phyloP scores from a whole-genome alignment of 495 filamentous ascomycete species.

The Cercophora samala region DNA sequence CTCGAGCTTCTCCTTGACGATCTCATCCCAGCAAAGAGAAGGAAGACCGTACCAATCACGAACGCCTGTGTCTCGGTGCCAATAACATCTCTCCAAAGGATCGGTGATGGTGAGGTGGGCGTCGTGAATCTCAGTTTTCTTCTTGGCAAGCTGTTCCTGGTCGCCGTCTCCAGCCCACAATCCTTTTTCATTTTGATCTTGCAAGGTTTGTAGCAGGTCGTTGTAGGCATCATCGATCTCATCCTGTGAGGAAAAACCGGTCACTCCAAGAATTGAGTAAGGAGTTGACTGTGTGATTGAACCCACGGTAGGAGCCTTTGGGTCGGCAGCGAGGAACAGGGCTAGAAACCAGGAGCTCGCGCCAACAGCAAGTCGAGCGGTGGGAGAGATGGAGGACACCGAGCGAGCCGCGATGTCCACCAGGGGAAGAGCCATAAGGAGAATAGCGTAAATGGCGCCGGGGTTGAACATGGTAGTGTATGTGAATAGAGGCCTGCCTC shows the following conservation, averaged over 20 bases:
- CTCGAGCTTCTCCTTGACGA: background rate
- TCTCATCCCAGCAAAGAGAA: background rate
- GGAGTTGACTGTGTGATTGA: background rate
- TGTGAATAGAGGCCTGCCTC: background rate
- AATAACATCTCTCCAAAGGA: slow-evolving; percentile 6
- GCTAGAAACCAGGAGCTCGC: no score
- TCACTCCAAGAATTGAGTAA: background rate
- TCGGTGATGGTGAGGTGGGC: slow-evolving; percentile 3
- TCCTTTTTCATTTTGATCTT: background rate
- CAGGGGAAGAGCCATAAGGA: background rate
- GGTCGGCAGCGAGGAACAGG: no score
- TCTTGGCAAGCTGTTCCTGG: background rate
- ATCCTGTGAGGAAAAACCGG: background rate
- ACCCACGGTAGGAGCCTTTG: no score
- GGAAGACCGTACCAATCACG: slow-evolving; percentile 15
- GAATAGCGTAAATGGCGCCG: background rate
- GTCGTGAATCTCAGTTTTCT: background rate
- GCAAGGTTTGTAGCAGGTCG: background rate
- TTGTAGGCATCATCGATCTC: background rate
- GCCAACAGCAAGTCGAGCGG: no score
- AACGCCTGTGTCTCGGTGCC: slow-evolving; percentile 2
- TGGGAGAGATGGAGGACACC: no score
- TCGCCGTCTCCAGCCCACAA: background rate
- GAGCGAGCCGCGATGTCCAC: background rate
- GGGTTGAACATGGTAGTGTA: background rate